Evolutionary conservation across 2,329 filamentous ascomycete species (phyloP), one percentile per base, ranked within the genome.

Genomic region (Pseudogymnoascus sp.): DNA sequence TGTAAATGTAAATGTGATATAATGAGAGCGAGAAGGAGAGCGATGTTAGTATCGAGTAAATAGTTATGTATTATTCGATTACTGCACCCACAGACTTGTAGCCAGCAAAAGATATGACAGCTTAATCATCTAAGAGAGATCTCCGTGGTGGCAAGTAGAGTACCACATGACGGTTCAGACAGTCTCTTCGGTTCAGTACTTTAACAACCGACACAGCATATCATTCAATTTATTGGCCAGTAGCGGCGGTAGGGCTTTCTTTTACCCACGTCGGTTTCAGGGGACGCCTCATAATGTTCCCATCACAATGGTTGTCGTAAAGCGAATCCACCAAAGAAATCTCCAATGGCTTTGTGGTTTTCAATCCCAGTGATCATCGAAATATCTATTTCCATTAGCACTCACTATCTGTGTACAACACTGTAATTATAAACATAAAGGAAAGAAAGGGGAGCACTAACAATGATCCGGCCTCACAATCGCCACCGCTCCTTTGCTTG

Each of bases 381-480:
- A 4, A 78, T 75, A 66, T 78, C 75, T 76, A 62, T n/a, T 35
- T 16, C 24, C 14, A 62, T 24, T 35, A 41, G 31, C 22, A 43
- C 33, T 37, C 10, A 24, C 10, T 24, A 11, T 43, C 11, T 6
- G 10, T 12, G 6, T 24, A 22, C 41, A 43, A 19, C 11, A n/a
- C 2, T 12, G 2, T 28, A 22, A 41, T 33, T 12, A 26, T 10
- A 22, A 37, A 7, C 16, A 33, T 43, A 8, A 64, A 38, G 24
- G 16, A 12, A 26, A 6, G 8, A 35, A 60, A 26, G n/a, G 38
- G 8, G 56, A 5, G 12, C 41, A 73, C 80, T 75, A 72, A 84
- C 83, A 84, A 74, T 87, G 84, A 75, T 87, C 85, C 1, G 85
- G 85, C 12, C 85, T 77, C 7, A 87, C 78, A 64, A 87, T 74